Conservation (phyloP, 345 rosid species). For the Hypericum androsaemum region DNA sequence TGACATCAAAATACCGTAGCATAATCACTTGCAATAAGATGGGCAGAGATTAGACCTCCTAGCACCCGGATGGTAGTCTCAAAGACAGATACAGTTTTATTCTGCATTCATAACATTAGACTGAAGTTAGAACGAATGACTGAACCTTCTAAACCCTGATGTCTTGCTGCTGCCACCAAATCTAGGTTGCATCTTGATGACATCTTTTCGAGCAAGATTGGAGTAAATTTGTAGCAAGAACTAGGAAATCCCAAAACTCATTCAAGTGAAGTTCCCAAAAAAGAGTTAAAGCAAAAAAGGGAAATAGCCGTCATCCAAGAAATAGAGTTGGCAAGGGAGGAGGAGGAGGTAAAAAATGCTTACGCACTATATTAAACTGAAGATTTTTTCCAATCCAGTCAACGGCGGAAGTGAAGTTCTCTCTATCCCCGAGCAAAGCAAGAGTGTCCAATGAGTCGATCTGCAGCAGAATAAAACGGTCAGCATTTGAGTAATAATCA, state of each 20-base stretch:
- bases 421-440: constrained; percentile 81
- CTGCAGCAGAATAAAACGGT: constrained; percentile 26
- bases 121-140: not conserved
- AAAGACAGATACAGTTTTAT: constrained; percentile 89
- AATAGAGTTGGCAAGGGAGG: no score
- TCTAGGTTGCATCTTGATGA: no score
- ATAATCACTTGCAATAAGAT: constrained; percentile 92
- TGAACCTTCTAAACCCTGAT: not conserved
- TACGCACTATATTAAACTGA: constrained; percentile 97
- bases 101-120: constrained; percentile 40
- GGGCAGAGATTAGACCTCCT: constrained; percentile 98
- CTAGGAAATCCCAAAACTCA: constrained; percentile 1
- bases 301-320: no score
- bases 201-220: no score
- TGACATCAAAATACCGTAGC: constrained; percentile 51
- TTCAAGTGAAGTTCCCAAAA: no score
- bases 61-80: constrained; percentile 88
- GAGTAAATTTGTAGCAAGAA: not conserved
- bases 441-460: constrained; percentile 86
- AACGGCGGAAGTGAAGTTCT: constrained; percentile 63
- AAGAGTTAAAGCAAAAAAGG: no score
- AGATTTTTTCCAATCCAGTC: constrained; percentile 97
- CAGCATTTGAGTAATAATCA: constrained; percentile 11
- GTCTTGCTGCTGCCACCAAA: not conserved
- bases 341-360: constrained; percentile 11